Evolutionary conservation across 2,329 filamentous ascomycete genomes (phyloP).

Genomic region (Microthyrium microscopicum): DNA sequence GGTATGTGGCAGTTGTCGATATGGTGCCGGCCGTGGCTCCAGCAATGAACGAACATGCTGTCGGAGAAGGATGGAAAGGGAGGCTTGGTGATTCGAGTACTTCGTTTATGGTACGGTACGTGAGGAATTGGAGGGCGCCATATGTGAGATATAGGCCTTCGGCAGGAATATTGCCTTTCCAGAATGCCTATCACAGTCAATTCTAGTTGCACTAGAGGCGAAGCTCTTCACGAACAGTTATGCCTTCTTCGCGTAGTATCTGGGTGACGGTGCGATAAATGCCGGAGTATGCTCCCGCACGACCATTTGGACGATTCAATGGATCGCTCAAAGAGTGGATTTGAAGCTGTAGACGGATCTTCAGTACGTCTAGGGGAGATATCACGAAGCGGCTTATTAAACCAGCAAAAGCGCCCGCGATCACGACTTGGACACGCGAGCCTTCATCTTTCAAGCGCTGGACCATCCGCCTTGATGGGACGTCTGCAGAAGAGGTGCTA

Average conservation of each 20-base stretch:
- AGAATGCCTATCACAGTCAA: constrained; percentile 40
- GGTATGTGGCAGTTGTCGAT: constrained; percentile 75
- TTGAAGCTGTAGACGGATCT: constrained; percentile 93
- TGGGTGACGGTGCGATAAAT: constrained; percentile 58
- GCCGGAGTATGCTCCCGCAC: constrained; percentile 48
- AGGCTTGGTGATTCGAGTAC: constrained; percentile 33
- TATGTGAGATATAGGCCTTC: constrained; percentile 91
- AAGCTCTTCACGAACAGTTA: constrained; percentile 39
- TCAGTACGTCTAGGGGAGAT: constrained; percentile 90
- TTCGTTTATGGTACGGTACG: constrained; percentile 62
- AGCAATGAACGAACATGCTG: constrained; percentile 65
- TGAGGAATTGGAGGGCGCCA: constrained; percentile 73
- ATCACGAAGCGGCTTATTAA: constrained; percentile 75
- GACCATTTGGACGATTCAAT: constrained; percentile 31
- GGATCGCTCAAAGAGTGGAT: constrained; percentile 69
- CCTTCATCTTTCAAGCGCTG: constrained; percentile 57
- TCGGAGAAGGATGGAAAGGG: constrained; percentile 36
- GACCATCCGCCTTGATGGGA: constrained; percentile 47
- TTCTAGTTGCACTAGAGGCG: no score
- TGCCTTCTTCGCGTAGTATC: constrained; percentile 65
- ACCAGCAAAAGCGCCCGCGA: constrained; percentile 57
- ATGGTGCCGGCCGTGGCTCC: constrained; percentile 69
- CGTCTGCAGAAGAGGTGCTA: constrained; percentile 14
- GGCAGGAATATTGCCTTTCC: constrained; percentile 96
- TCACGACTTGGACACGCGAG: constrained; percentile 47